Evolutionary conservation across 345 rosid species (phyloP).

Genomic region (Turritis glabra): DNA sequence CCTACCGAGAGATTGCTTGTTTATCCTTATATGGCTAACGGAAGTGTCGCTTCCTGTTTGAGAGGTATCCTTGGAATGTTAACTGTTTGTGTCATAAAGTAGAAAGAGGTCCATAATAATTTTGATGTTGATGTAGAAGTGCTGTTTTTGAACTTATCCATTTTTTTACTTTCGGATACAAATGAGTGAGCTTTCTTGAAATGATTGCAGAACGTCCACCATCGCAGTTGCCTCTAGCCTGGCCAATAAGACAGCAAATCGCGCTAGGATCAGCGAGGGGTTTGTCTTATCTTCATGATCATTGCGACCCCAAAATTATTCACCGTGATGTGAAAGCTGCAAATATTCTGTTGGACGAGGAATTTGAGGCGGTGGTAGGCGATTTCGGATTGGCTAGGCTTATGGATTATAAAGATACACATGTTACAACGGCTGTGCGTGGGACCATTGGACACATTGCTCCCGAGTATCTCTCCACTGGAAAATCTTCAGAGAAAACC

Average conservation of each 20-base stretch:
- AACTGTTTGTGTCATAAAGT: background rate
- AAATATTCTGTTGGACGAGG: constrained; percentile 86
- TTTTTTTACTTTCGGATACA: background rate
- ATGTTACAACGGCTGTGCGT: constrained; percentile 93
- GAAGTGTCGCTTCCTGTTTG: constrained; percentile 94
- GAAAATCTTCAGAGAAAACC: constrained; percentile 95
- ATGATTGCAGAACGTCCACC: constrained; percentile 67
- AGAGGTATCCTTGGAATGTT: constrained; percentile 52
- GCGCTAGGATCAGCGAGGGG: constrained; percentile 96
- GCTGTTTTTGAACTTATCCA: background rate
- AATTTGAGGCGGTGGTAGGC: constrained; percentile 93
- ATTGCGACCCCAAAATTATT: constrained; percentile 94
- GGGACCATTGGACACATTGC: constrained; percentile 97
- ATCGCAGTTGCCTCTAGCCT: constrained; percentile 78
- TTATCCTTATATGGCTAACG: constrained; percentile 97
- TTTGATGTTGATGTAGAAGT: background rate
- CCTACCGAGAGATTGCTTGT: constrained; percentile 92
- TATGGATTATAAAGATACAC: constrained; percentile 96
- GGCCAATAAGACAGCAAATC: constrained; percentile 77
- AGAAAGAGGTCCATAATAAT: background rate
- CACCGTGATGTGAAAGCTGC: constrained; percentile 99
- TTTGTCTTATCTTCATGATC: constrained; percentile 92
- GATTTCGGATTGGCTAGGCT: constrained; percentile 93
- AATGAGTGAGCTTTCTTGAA: constrained; percentile 2
- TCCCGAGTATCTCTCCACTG: constrained; percentile 91